These are phyloP conservation scores for Myriosclerotinia scirpicola DNA, from an alignment of 2,329 filamentous ascomycete species.

Conservation along the genomic window DNA sequence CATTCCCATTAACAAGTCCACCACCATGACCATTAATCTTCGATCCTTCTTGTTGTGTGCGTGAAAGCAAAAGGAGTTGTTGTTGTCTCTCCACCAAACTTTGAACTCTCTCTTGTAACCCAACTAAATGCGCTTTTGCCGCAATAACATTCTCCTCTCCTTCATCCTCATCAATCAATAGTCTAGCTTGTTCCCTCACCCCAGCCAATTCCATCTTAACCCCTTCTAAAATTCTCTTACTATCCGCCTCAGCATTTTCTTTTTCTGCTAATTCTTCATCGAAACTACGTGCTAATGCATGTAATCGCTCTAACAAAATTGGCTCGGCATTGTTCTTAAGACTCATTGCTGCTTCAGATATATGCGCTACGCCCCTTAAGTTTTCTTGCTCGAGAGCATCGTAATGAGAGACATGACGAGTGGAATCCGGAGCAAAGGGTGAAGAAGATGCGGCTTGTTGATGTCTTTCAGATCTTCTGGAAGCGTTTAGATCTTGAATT, in stretches of 20 bases:
- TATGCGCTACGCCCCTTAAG: constrained; percentile 41
- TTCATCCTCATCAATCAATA: constrained; percentile 45
- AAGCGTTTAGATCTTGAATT: constrained; percentile 72
- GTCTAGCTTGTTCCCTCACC: constrained; percentile 58
- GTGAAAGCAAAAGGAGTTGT: constrained; percentile 42
- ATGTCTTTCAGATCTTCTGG: constrained; percentile 48
- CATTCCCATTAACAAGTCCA: neutral
- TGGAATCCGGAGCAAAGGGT: constrained; percentile 62
- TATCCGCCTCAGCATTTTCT: constrained; percentile 67
- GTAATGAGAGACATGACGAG: constrained; percentile 54
- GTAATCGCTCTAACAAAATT: constrained; percentile 69
- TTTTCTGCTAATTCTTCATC: constrained; percentile 76
- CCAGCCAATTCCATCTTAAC: constrained; percentile 66
- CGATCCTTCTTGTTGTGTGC: constrained; percentile 48
- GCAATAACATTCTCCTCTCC: constrained; percentile 28
- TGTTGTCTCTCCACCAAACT: constrained; percentile 50
- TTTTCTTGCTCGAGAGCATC: constrained; percentile 40
- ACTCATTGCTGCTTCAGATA: constrained; percentile 66
- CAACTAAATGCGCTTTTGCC: constrained; percentile 31
- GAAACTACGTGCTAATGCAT: constrained; percentile 67
- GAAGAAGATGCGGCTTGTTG: constrained; percentile 72
- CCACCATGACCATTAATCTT: constrained; percentile 50
- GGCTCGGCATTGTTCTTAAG: constrained; percentile 69
- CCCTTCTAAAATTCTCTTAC: constrained; percentile 63
- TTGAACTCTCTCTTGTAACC: constrained; percentile 33